Evolutionary conservation across 2,329 filamentous ascomycete species (phyloP).

Genomic region (Neonectria neomacrospora): DNA sequence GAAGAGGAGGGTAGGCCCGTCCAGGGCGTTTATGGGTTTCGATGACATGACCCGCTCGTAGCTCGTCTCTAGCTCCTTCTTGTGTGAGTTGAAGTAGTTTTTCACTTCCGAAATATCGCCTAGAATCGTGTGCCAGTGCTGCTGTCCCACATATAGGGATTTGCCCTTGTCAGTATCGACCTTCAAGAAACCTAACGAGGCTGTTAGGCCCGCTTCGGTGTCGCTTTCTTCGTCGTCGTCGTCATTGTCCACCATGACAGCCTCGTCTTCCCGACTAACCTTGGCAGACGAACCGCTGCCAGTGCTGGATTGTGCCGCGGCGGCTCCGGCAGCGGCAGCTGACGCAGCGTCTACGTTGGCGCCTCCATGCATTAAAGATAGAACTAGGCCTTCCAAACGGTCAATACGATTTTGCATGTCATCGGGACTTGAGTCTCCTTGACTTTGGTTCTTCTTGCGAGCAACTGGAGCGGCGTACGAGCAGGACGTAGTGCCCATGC

Average conservation of each 20-base stretch:
- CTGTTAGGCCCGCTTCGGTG: conserved; percentile 73
- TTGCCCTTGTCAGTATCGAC: conserved; percentile 82
- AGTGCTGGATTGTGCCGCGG: conserved; percentile 51
- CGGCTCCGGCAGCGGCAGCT: conserved; percentile 47
- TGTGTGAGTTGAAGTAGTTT: conserved; percentile 86
- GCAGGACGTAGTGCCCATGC: conserved; percentile 82
- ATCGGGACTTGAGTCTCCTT: conserved; percentile 74
- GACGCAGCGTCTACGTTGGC: conserved; percentile 59
- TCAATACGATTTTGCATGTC: conserved; percentile 99
- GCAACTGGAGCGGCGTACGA: conserved; percentile 79
- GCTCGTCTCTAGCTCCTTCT: conserved; percentile 88
- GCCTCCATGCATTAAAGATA: conserved; percentile 94
- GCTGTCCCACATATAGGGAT: conserved; percentile 83
- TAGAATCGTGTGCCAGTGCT: conserved; percentile 85
- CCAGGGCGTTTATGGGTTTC: conserved; percentile 68
- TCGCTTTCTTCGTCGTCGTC: conserved; percentile 72
- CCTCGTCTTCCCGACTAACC: conserved; percentile 68
- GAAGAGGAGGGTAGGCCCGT: conserved; percentile 82
- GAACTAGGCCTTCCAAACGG: conserved; percentile 88
- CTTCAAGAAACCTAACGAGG: conserved; percentile 83
- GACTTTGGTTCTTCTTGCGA: conserved; percentile 79
- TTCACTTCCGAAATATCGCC: conserved; percentile 92
- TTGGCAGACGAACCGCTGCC: conserved; percentile 59
- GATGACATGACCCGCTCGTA: conserved; percentile 78
- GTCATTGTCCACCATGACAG: conserved; percentile 55